These are phyloP conservation scores for Pythium insidiosum DNA, from an alignment of 352 stramenopile species.

Conservation along the genomic window DNA sequence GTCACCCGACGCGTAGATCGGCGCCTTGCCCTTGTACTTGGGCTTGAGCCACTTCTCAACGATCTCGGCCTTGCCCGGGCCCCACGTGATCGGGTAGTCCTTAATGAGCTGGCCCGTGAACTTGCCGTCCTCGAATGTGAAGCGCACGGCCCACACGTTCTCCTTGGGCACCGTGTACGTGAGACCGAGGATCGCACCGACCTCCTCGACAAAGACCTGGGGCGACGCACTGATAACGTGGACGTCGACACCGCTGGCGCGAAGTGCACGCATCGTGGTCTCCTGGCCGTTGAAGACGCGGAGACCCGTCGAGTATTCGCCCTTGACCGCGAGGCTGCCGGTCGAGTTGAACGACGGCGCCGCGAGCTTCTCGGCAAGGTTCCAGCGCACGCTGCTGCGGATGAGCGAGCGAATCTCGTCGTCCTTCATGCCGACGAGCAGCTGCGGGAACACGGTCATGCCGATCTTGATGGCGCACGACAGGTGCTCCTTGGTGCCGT, in stretches of 20 bases:
- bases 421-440: slow-evolving; percentile 47
- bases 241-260: slow-evolving; percentile 28
- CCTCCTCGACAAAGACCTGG: slow-evolving; percentile 44
- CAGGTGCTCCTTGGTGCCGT: slow-evolving; percentile 27
- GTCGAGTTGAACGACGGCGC: slow-evolving; percentile 27
- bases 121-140: slow-evolving; percentile 25
- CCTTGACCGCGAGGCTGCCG: slow-evolving; percentile 26
- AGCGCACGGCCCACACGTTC: slow-evolving; percentile 55
- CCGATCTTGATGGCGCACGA: slow-evolving; percentile 30
- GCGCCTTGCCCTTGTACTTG: slow-evolving; percentile 31
- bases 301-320: slow-evolving; percentile 38
- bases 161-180: slow-evolving; percentile 38
- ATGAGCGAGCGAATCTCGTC: slow-evolving; percentile 42
- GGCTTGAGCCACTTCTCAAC: slow-evolving; percentile 36
- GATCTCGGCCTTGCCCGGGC: slow-evolving; percentile 39
- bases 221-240: slow-evolving; percentile 61
- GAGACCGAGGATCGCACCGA: slow-evolving; percentile 28
- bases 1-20: slow-evolving; percentile 48
- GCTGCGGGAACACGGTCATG: slow-evolving; percentile 49
- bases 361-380: slow-evolving; percentile 33
- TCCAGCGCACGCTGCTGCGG: slow-evolving; percentile 33
- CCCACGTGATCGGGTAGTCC: slow-evolving; percentile 63
- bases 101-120: slow-evolving; percentile 34
- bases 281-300: slow-evolving; percentile 58
- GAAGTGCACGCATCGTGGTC: slow-evolving; percentile 42